Evolutionary conservation across 352 stramenopile genomes (phyloP), one percentile per base, ranked within the genome.

Genomic region (Globisporangium camurandrum): DNA sequence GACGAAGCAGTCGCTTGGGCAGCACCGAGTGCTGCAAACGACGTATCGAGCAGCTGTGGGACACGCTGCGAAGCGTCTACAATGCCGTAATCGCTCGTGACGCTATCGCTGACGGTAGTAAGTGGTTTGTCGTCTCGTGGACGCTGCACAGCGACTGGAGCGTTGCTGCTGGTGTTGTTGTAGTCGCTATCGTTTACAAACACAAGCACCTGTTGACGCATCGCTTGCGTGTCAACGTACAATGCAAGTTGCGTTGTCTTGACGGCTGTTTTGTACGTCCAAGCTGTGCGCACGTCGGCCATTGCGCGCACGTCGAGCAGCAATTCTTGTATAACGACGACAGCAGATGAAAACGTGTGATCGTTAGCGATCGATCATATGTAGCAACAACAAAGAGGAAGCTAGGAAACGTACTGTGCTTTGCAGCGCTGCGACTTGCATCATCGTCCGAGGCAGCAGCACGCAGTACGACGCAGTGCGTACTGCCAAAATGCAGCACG

Each of bases 211-310:
- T 44, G 53, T 31, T 74, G 56, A 10, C 56, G 58, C 1, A 52
- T 57, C 17, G 51, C 30, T 44, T 57, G 60, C 20, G 54, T 56
- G 28, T 71, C 70, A 38, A 76, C 51, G 39, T 68, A 82, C n/a
- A 82, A 17, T 46, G 74, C 63, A 10, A 82, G 45, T 0, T 49
- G 37, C 45, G 62, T 55, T 3, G 66, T 62, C 9, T 61, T 64
- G 1, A 56, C 66, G 17, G 70, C 64, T 12, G 68, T 82, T 33
- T 79, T 68, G 51, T 77, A 82, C 36, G 59, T 43, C 46, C 68
- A 67, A 10, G 66, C 54, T 4, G 50, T 54, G 12, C 48, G 63
- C 23, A 78, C 59, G 45, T 79, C 70, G 27, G 57, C 63, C 46
- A 82, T 64, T n/a, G 60, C 26, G 14, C 70, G 56, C 33, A 76